Evolutionary conservation across 805 yeast genomes (phyloP).

Genomic region (Jamesozyma gamospora): DNA sequence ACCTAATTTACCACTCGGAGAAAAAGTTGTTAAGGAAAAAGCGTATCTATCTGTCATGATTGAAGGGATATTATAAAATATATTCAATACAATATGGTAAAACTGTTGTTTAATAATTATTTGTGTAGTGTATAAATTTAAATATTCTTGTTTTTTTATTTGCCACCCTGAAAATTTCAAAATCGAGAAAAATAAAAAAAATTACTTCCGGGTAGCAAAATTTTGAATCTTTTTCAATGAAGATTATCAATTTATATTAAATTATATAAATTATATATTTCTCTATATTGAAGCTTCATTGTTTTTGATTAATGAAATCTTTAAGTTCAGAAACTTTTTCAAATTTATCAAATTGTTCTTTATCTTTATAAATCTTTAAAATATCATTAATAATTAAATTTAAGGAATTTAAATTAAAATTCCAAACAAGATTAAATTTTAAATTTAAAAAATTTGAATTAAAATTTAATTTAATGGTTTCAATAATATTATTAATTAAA

Average conservation of each 20-base stretch:
- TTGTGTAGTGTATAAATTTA: not conserved
- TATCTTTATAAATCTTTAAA: not conserved
- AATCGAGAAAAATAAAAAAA: not conserved
- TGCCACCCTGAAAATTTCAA: not conserved
- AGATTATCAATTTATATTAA: no score
- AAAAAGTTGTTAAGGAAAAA: conserved; percentile 91
- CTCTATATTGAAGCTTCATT: not conserved
- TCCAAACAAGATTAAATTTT: conserved; percentile 11
- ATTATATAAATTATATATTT: no score
- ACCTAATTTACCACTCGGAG: conserved; percentile 96
- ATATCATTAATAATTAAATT: conserved; percentile 1
- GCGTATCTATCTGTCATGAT: conserved; percentile 96
- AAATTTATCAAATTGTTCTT: conserved; percentile 1
- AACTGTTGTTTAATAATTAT: no score
- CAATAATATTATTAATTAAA: conserved; percentile 26
- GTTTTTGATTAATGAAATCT: conserved; percentile 1
- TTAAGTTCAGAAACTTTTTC: conserved; percentile 1
- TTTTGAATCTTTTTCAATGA: no score
- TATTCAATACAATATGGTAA: no score
- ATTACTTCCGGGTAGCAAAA: not conserved
- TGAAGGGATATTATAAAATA: no score
- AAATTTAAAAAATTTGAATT: conserved; percentile 1
- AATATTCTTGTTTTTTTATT: not conserved
- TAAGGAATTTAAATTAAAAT: conserved; percentile 11
- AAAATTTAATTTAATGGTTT: conserved; percentile 21